Conservation (phyloP, 805 yeast species). For the Kodamaea laetipori region DNA sequence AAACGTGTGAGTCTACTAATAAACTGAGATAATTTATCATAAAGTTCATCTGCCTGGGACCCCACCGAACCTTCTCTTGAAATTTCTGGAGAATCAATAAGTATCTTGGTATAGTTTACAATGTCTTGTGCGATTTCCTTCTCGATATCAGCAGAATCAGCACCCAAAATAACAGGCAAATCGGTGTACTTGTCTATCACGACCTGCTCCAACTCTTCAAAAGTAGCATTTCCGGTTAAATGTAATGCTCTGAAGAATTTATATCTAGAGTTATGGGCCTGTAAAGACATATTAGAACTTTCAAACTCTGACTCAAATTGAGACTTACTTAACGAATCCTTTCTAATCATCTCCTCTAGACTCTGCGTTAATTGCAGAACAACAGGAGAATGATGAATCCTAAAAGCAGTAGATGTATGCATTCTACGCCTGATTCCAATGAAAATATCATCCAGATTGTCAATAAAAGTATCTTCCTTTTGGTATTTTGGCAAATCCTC, state of each 20-base stretch:
- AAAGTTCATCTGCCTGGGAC: slow-evolving; percentile 21
- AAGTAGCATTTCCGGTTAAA: slow-evolving; percentile 25
- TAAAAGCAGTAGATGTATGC: slow-evolving; percentile 36
- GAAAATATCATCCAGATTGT: slow-evolving; percentile 27
- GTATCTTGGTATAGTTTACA: slow-evolving; percentile 31
- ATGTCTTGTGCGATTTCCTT: slow-evolving; percentile 27
- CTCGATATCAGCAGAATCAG: not conserved
- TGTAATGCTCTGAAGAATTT: slow-evolving; percentile 32
- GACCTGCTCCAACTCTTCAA: slow-evolving; percentile 25
- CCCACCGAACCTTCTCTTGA: slow-evolving; percentile 11
- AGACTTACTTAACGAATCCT: not conserved
- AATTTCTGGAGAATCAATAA: slow-evolving; percentile 37
- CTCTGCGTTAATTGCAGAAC: not conserved
- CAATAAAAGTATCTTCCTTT: slow-evolving; percentile 17
- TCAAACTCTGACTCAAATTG: not conserved
- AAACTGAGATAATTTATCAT: slow-evolving; percentile 31
- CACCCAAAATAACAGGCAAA: slow-evolving; percentile 7
- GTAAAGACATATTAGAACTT: not conserved
- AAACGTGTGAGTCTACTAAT: slow-evolving; percentile 29
- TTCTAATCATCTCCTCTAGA: not conserved
- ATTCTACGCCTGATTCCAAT: slow-evolving; percentile 25
- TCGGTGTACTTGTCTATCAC: slow-evolving; percentile 32
- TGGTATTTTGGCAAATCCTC: slow-evolving; percentile 36
- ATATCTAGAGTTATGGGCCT: slow-evolving; percentile 2
- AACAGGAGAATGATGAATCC: not conserved